Conservation (phyloP, 345 rosid species). For the Brassica nigra region DNA sequence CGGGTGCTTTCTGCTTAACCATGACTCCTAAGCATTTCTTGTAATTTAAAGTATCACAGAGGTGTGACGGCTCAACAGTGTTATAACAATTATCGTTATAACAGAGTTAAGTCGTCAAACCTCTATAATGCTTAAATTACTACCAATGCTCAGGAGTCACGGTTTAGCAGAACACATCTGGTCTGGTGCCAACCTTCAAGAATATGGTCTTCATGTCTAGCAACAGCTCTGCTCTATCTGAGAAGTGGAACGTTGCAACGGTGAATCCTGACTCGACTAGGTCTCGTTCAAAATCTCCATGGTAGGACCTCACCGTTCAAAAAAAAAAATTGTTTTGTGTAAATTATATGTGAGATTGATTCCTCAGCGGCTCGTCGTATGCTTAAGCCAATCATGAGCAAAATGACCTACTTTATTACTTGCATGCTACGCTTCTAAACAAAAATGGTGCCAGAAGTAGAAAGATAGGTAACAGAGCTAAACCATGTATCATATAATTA, state of each 20-base stretch:
- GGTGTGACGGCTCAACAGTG: no score
- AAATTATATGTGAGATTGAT: no score
- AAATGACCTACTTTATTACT: background rate
- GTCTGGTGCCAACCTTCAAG: background rate
- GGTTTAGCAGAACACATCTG: background rate
- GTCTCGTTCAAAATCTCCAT: constrained; percentile 4
- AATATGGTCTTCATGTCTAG: background rate
- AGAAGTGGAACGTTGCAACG: background rate
- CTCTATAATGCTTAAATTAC: no score
- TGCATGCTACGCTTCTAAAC: background rate
- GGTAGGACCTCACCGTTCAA: no score
- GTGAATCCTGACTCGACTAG: no score
- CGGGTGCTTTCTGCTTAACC: background rate
- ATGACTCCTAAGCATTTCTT: background rate
- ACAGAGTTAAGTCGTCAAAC: no score
- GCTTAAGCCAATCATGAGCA: background rate
- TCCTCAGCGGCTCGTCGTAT: no score
- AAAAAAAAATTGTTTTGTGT: no score
- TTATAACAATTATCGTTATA: no score
- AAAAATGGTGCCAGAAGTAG: background rate
- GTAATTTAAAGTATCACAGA: no score
- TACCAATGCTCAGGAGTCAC: background rate
- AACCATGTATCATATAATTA: constrained; percentile 8
- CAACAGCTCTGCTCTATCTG: background rate
- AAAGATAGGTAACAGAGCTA: constrained; percentile 1